Evolutionary conservation across 2,329 filamentous ascomycete species (phyloP), one percentile per base, ranked within the genome.

Genomic region (Coleophoma crateriformis): DNA sequence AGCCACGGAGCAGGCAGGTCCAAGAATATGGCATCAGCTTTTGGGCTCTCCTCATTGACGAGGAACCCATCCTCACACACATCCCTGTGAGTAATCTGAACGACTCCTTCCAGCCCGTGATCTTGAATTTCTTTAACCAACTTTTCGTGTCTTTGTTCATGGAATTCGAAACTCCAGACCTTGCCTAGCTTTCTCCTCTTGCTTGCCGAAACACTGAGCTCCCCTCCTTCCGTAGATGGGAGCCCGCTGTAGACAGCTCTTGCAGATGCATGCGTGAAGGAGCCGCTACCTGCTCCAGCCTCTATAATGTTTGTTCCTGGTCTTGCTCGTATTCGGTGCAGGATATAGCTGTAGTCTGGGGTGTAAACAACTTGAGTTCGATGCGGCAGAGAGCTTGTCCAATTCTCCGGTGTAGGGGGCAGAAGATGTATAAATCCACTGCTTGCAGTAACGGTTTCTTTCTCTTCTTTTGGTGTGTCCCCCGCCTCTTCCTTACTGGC

Each of bases 291-390:
- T 1, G 87, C 84, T 33, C 88, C 88, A 3, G 88, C 88, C 66
- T 94, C 88, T 49, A 94, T 90, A 34, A 94, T 72, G 17, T 76
- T 78, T 42, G 81, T 78, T 5, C 89, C 88, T 0, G 88, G 88
- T 17, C 86, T 73, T 5, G 85, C 87, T 33, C 86, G 79, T 60
- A 94, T 78, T 33, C 87, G 77, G 60, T 91, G 87, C 11, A 94
- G 72, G 45, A 94, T 82, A 63, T 90, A 94, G 70, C 88, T 91
- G 69, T 90, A 91, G 65, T 94, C 88, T 14, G 88, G 87, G 0
- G 87, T 91, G 65, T 94, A 94, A 47, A 94, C 88, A 35, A 94
- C 88, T 64, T 94, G 88, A 0, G 88, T 94, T 53, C 88, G 77
- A 64, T 94, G 88, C 1, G 88, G 88, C 44, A 94, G 69, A 50